A percentile compares a stretch with the other conserved stretches of the same genome.
Conservation (phyloP, 108 stramenopile species). For the Discostella stelligeroides region DNA sequence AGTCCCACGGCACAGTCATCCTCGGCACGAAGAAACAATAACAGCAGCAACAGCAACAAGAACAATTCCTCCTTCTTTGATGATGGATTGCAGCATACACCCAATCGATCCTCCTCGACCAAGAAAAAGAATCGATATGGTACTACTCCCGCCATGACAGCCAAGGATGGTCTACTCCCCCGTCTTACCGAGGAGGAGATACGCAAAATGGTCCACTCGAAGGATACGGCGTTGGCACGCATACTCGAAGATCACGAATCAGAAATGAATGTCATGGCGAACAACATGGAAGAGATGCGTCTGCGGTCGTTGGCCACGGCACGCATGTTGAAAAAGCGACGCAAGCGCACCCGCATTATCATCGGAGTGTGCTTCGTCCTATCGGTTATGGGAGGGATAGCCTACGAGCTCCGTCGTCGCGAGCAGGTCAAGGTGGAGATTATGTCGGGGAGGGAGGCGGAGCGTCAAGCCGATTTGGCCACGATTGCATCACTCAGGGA, state of each 20-base stretch:
- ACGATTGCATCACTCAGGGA: constrained; percentile 10
- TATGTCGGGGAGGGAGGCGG: constrained; percentile 28
- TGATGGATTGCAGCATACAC: too few relatives aligned
- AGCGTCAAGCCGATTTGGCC: constrained; percentile 27
- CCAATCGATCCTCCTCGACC: too few relatives aligned
- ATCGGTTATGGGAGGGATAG: constrained; percentile 17
- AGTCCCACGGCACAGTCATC: constrained; percentile 11
- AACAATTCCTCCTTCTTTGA: too few relatives aligned
- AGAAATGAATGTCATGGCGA: constrained; percentile 49
- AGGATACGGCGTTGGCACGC: constrained; percentile 41
- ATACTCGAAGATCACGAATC: constrained; percentile 47
- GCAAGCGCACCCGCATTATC: constrained; percentile 26
- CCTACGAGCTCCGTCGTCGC: constrained; percentile 20
- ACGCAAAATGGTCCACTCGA: constrained; percentile 47
- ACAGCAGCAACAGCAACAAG: not conserved
- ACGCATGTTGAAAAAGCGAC: constrained; percentile 24
- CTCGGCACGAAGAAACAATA: not conserved
- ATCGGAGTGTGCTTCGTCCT: not conserved
- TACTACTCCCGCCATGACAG: too few relatives aligned
- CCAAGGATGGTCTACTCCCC: constrained; percentile 47
- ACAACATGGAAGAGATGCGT: constrained; percentile 44
- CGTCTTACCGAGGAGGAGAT: constrained; percentile 45
- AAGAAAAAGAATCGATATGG: too few relatives aligned
- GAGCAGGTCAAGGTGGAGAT: constrained; percentile 42
- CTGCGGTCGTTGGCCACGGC: constrained; percentile 18